phyloP scores from a whole-genome alignment of 495 filamentous ascomycete species.

The Penicillium silybi region DNA sequence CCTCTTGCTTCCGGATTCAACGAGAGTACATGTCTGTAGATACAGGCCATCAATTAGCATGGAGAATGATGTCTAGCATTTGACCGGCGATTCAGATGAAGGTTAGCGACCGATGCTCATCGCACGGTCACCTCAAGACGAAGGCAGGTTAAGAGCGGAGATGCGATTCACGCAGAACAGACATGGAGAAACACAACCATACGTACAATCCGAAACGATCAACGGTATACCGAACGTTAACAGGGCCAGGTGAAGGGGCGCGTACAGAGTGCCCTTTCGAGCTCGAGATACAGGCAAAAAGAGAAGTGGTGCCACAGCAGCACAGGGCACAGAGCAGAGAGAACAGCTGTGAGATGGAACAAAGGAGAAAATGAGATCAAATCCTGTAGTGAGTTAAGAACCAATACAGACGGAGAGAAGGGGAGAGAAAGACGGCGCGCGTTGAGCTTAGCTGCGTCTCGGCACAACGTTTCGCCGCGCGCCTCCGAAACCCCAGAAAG shows the following conservation, averaged over 20 bases:
- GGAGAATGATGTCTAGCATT: conserved; percentile 19
- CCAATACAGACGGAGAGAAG: not conserved
- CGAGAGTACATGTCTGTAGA: conserved; percentile 45
- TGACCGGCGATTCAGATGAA: not conserved
- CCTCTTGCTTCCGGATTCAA: conserved; percentile 31
- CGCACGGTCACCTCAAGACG: not conserved
- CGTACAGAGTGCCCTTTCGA: conserved; percentile 16
- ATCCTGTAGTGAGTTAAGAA: not conserved
- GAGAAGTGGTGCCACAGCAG: conserved; percentile 13
- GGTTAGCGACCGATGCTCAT: not conserved
- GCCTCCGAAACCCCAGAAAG: conserved; percentile 3
- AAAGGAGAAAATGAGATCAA: conserved; percentile 11
- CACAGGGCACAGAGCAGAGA: not conserved
- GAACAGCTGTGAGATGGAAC: not conserved
- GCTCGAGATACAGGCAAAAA: conserved; percentile 13
- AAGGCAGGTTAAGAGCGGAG: conserved; percentile 7
- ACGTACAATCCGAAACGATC: conserved; percentile 46
- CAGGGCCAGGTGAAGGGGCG: conserved; percentile 19
- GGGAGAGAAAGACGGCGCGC: conserved; percentile 1
- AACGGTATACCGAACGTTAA: conserved; percentile 20
- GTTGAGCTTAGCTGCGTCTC: conserved; percentile 1
- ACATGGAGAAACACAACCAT: conserved; percentile 29
- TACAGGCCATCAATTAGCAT: conserved; percentile 40
- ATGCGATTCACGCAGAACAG: conserved; percentile 10
- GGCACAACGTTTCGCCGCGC: conserved; percentile 1